Base-by-base conservation (phyloP, 73 alveolate species). In the Paraurostyla sp. region DNA sequence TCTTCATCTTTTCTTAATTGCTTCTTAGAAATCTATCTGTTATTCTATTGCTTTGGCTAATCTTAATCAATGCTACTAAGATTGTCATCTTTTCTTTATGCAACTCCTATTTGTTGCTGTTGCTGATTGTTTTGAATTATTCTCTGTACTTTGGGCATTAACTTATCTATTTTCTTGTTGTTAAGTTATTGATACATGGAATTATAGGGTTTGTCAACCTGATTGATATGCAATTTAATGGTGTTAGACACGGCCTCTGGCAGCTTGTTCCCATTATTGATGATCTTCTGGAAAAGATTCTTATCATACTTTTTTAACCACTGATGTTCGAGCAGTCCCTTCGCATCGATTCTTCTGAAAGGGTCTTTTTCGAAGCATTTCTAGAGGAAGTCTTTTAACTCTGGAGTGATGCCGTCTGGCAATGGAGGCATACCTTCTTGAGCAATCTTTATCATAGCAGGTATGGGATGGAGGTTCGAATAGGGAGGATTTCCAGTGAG, bases 401-500 rank as follows among this genome's bases (percentile, higher is more conserved):
- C 97, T 11, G 91, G 95, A 15, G 98, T 82, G 38, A 97, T 92
- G 0, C 94, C 96, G 43, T 91, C 96, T 0, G 99, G 99, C 0
- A 97, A 60, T 22, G 99, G 99, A n/a, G 99, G 99, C 82, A 95
- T 93, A 60, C 93, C 96, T 81, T 97, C 98, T 48, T 93, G 82
- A 0, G 94, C 98, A 18, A 98, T 97, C 71, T 95, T 93, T 58
- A 92, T 91, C 96, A 96, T 78, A 0, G 99, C 99, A 22, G 97
- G 88, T 92, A 92, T 83, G 15, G 98, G 94, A 45, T 91, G 93
- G 45, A 93, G 85, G 83, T 98, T 98, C 76, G 81, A 94, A 80
- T 97, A 97, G 22, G 99, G 99, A 25, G 99, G 99, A 23, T 95
- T 92, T 0, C 99, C 98, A 22, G 99, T 98, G 51, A 96, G 80